phyloP scores from a whole-genome alignment of 441 rosid genomes.

The Croton laevigatus region DNA sequence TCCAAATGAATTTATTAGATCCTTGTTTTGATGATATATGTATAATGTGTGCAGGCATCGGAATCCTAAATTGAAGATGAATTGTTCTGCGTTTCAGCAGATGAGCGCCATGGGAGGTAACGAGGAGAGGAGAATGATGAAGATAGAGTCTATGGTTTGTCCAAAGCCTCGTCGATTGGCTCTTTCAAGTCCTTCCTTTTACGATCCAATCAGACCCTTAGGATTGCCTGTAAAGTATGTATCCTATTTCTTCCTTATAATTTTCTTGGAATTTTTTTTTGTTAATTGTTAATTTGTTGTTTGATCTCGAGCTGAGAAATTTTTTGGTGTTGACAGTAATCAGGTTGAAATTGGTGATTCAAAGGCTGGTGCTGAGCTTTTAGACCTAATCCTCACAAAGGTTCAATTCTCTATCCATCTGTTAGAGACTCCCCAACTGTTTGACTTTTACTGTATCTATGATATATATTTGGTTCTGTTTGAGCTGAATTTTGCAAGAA shows the following conservation, averaged over 20 bases:
- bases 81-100: conserved; percentile 32
- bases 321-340: conserved; percentile 12
- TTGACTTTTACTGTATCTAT: neutral
- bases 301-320: neutral
- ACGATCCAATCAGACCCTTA: conserved; percentile 26
- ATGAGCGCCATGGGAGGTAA: conserved; percentile 39
- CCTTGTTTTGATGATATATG: neutral
- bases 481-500: neutral
- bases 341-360: conserved; percentile 37
- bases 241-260: neutral
- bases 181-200: conserved; percentile 33
- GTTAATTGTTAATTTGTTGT: neutral
- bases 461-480: neutral
- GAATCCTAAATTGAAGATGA: conserved; percentile 27
- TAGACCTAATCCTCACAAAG: conserved; percentile 43
- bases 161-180: conserved; percentile 59
- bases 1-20: neutral
- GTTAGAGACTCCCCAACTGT: neutral
- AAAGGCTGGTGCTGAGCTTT: conserved; percentile 42
- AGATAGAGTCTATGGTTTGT: conserved; percentile 48
- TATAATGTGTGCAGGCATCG: neutral
- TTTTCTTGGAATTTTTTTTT: neutral
- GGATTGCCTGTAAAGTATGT: conserved; percentile 31
- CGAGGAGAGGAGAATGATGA: conserved; percentile 35
- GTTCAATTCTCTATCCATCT: conserved; percentile 12